A percentile compares a stretch with the other conserved stretches of the same genome.
Evolutionary conservation across 768 basidiomycete species (phyloP).

Genomic region (Hortiboletus campestris): DNA sequence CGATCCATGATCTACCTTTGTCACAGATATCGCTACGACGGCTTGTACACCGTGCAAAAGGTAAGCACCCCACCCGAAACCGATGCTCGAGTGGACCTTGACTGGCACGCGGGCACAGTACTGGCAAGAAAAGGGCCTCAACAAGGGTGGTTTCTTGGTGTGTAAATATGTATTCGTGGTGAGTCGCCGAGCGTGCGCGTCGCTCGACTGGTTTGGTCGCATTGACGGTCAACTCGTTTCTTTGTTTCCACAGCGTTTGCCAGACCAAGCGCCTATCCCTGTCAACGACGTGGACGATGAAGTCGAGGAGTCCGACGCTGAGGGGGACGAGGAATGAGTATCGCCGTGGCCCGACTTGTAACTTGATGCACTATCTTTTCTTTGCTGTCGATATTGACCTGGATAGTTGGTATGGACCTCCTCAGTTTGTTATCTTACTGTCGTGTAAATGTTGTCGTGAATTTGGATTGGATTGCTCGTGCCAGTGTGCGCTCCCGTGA

Average conservation of each 20-base stretch:
- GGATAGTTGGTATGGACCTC: not conserved
- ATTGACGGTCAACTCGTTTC: not conserved
- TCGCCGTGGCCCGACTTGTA: too few relatives aligned
- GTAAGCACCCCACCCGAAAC: conserved; percentile 30
- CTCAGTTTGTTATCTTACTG: not conserved
- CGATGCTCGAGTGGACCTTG: not conserved
- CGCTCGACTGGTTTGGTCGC: not conserved
- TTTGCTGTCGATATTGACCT: not conserved
- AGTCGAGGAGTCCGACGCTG: conserved; percentile 5
- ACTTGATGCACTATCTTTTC: not conserved
- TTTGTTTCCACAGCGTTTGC: conserved; percentile 21
- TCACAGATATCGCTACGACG: conserved; percentile 84
- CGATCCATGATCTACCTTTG: not conserved
- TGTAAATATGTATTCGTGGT: conserved; percentile 88
- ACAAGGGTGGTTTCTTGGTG: conserved; percentile 67
- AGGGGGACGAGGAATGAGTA: not conserved
- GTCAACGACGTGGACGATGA: conserved; percentile 20
- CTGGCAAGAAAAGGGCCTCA: conserved; percentile 73
- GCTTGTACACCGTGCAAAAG: conserved; percentile 78
- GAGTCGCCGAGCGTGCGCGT: conserved; percentile 10
- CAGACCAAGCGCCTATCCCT: conserved; percentile 22
- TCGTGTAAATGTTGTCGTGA: not conserved
- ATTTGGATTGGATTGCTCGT: not conserved
- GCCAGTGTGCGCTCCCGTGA: too few relatives aligned
- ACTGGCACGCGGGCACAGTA: conserved; percentile 39